Percentiles rank a stretch among this genome's conserved stretches.
Evolutionary conservation across 371 early-diverging fungal species (phyloP).

Genomic region (Rhizopus microsporus): DNA sequence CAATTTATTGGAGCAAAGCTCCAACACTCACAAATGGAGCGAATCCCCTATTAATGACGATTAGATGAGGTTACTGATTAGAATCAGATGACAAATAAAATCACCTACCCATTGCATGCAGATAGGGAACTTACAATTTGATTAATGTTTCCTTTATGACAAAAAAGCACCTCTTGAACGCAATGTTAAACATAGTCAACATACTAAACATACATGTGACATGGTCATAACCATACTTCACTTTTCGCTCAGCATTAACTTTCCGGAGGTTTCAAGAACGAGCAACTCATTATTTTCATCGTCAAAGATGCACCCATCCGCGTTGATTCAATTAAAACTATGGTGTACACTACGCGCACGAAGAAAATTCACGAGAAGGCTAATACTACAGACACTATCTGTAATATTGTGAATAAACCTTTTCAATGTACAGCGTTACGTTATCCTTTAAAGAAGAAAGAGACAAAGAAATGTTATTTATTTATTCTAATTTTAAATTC

Average conservation of each 20-base stretch:
- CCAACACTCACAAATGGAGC: conserved; percentile 18
- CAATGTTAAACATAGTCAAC: conserved; percentile 10
- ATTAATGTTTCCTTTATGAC: conserved; percentile 4
- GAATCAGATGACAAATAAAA: conserved; percentile 12
- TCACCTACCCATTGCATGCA: conserved; percentile 18
- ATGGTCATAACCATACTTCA: conserved; percentile 16
- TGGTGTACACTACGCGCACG: too few relatives aligned
- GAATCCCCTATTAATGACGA: conserved; percentile 8
- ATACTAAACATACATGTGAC: conserved; percentile 11
- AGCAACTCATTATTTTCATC: conserved; percentile 9
- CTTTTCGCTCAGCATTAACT: conserved; percentile 6
- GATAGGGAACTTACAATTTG: conserved; percentile 7
- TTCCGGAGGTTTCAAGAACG: conserved; percentile 9
- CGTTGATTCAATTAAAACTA: too few relatives aligned
- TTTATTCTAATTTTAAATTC: too few relatives aligned
- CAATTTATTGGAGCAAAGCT: conserved; percentile 16
- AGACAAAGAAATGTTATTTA: too few relatives aligned
- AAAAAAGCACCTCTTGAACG: conserved; percentile 8
- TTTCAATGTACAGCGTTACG: too few relatives aligned
- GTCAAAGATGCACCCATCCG: conserved; percentile 14
- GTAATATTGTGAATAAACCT: too few relatives aligned
- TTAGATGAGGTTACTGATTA: background rate
- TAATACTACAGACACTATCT: too few relatives aligned
- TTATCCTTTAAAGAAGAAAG: too few relatives aligned
- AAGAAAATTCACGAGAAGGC: too few relatives aligned